Base-by-base conservation (phyloP, 1,284 basidiomycete species). In the Apiotrichum siamense region DNA sequence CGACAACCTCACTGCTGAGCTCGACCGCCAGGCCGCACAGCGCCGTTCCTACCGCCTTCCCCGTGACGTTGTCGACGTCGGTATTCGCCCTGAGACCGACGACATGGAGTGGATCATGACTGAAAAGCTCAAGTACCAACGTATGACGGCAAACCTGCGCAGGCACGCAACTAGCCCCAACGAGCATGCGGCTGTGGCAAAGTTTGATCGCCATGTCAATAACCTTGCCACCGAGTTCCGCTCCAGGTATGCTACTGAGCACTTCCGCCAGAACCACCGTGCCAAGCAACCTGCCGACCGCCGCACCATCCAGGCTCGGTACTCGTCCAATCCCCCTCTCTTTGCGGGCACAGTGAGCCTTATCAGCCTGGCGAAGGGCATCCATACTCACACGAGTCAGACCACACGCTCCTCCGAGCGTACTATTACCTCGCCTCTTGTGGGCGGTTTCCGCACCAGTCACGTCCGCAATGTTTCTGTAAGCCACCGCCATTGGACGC, bases 1-100 rank as follows among this genome's bases (percentile, higher is more conserved):
- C 27, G 41, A 43, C 41, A 43, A 43, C 41, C 41, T 43, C 20
- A 31, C 41, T 20, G 41, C 27, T 7, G 41, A 43, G 29, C 41
- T 43, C 18, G 41, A 43, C 41, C 41, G 41, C 29, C 41, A 43
- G 41, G 41, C 41, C 17, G 17, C 41, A 4, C 41, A 43, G 27
- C 41, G 41, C 23, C 41, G 41, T 29, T n/a, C 41, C 11, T 43
- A 43, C 25, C 41, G 41, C 29, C 41, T 43, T 23, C 27, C 41
- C 29, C 27, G 41, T 23, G 41, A 43, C 41, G 41, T 42, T 20
- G 40, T 29, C n/a, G 40, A 42, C 23, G 40, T 20, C 24, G 26
- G 26, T 29, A 18, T 29, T 23, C 41, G 41, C 25, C 27, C 41
- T 15, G 41, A 43, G 27, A 29, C 40, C 18, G 41, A 43, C 18